Base-by-base conservation (phyloP, 2,329 filamentous ascomycete genomes). In the Penicillium sclerotigenum region DNA sequence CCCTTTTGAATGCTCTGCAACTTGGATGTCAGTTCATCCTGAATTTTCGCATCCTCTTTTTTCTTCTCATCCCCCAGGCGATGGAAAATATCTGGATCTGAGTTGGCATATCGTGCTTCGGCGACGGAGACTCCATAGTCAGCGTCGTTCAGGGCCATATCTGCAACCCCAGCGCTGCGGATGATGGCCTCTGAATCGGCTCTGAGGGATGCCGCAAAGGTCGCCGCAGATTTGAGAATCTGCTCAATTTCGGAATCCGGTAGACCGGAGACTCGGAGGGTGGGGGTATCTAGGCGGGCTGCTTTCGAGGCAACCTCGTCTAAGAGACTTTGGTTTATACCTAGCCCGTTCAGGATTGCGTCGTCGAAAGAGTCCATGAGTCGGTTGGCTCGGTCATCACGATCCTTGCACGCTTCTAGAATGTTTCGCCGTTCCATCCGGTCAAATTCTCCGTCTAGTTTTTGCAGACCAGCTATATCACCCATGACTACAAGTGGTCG, bases 101-200 rank as follows among this genome's bases (percentile, higher is more conserved):
- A 73, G 46, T 76, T 74, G 18, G 79, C 73, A 34, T 77, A 75
- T 49, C 71, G 75, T 3, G 80, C 81, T 62, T 81, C 77, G 34
- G 80, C 79, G 47, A 83, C 78, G n/a, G 80, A 79, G 20, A 82
- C 76, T 43, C 78, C 77, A 50, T 81, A 79, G 55, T 82, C 80
- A 1, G 79, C 77, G 24, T 79, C 73, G 56, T 82, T 83, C 54
- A 83, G 73, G 6, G 73, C 66, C 47, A 77, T 73, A 58, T 83
- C 81, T 3, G 80, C 75, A 16, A 71, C 66, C 41, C 78, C 77
- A 46, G 82, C 81, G 22, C 70, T 74, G 40, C 70, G 73, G 16
- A 80, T 68, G 28, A 80, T 76, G 9, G 73, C 72, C 59, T 79
- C 77, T 1, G 78, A 79, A 56, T 79, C 76, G 61, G 68, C 56